Evolutionary conservation across 1,284 basidiomycete genomes (phyloP).

Genomic region (Peniophora sp.): DNA sequence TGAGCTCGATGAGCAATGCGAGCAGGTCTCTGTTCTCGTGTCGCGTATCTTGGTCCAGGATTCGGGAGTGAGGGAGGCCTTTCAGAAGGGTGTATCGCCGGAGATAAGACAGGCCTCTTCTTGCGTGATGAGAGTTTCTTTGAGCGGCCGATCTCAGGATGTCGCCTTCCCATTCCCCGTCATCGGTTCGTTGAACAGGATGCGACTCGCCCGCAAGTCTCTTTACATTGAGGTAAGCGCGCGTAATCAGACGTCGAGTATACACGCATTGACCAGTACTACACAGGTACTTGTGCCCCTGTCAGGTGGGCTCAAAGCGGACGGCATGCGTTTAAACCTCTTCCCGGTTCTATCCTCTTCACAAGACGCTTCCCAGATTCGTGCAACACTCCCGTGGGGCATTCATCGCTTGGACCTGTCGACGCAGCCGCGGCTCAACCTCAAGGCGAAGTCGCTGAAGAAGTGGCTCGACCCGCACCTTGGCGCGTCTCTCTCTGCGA

Average conservation of each 20-base stretch:
- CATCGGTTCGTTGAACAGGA: slow-evolving; percentile 20
- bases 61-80: neutral
- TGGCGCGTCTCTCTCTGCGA: slow-evolving; percentile 19
- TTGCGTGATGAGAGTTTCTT: slow-evolving; percentile 20
- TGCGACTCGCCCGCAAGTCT: slow-evolving; percentile 43
- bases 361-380: slow-evolving; percentile 28
- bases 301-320: slow-evolving; percentile 18
- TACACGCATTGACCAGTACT: neutral
- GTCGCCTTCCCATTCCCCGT: slow-evolving; percentile 28
- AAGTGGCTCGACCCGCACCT: slow-evolving; percentile 13
- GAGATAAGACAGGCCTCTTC: slow-evolving; percentile 23
- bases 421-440: slow-evolving; percentile 14
- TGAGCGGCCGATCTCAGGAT: slow-evolving; percentile 19
- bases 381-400: slow-evolving; percentile 24
- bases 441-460: slow-evolving; percentile 14
- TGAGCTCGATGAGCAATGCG: slow-evolving; percentile 24
- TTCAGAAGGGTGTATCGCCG: neutral
- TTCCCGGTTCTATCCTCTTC: slow-evolving; percentile 31
- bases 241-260: slow-evolving; percentile 10
- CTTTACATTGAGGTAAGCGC: slow-evolving; percentile 39
- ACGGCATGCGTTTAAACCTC: slow-evolving; percentile 19
- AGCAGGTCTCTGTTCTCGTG: slow-evolving; percentile 9
- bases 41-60: neutral
- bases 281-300: slow-evolving; percentile 20
- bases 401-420: slow-evolving; percentile 21